A percentile compares a stretch with the other conserved stretches of the same genome.
phyloP scores from a whole-genome alignment of 805 yeast genomes.

The Kuraishia piskuri region DNA sequence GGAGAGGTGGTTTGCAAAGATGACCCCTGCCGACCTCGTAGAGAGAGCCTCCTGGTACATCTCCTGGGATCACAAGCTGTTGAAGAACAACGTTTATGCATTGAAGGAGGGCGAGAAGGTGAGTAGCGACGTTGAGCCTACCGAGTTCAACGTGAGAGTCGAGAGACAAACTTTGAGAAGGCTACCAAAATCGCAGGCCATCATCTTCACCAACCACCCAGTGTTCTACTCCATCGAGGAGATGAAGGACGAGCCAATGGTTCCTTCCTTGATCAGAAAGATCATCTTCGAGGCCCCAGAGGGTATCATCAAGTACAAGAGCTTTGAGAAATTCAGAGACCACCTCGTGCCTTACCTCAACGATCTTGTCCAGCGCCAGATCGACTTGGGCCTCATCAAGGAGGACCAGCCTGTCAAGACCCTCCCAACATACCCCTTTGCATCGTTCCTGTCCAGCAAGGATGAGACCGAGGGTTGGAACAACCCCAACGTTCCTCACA shows the following conservation, averaged over 20 bases:
- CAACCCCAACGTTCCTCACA: slow-evolving; percentile 18
- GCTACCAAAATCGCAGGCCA: slow-evolving; percentile 55
- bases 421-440: slow-evolving; percentile 55
- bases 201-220: slow-evolving; percentile 71
- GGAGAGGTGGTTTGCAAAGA: slow-evolving; percentile 64
- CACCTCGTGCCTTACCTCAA: slow-evolving; percentile 54
- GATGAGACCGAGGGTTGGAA: slow-evolving; percentile 34
- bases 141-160: slow-evolving; percentile 57
- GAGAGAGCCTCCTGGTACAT: slow-evolving; percentile 73
- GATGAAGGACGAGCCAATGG: slow-evolving; percentile 72
- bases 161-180: slow-evolving; percentile 67
- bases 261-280: slow-evolving; percentile 57
- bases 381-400: slow-evolving; percentile 43
- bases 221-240: slow-evolving; percentile 73
- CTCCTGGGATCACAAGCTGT: slow-evolving; percentile 62
- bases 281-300: slow-evolving; percentile 61
- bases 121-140: slow-evolving; percentile 33
- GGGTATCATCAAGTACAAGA: slow-evolving; percentile 55
- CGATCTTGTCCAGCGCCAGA: slow-evolving; percentile 46
- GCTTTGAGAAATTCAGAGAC: slow-evolving; percentile 49
- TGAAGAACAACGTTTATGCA: slow-evolving; percentile 48
- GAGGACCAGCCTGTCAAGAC: slow-evolving; percentile 53
- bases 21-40: slow-evolving; percentile 54
- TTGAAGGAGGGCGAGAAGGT: slow-evolving; percentile 35
- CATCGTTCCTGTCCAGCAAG: slow-evolving; percentile 33